Evolutionary conservation across 352 stramenopile species (phyloP).

Genomic region (Pythium chondricola): DNA sequence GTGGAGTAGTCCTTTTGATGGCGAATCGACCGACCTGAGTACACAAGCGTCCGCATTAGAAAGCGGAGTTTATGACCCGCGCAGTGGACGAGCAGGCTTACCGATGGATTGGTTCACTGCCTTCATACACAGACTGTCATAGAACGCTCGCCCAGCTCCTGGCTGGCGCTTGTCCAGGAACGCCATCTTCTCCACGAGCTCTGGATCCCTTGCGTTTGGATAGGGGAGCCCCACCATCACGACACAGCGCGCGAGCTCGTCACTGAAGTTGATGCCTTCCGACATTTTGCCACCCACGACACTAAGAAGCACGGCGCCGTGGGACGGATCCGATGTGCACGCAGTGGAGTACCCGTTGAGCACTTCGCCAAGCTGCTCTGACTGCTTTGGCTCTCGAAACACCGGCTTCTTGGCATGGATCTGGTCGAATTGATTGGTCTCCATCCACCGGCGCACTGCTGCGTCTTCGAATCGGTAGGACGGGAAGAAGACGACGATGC

Average conservation of each 20-base stretch:
- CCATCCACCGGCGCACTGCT: constrained; percentile 84
- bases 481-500: constrained; percentile 97
- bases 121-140: constrained; percentile 98
- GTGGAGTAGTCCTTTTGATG: constrained; percentile 96
- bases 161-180: constrained; percentile 75
- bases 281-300: constrained; percentile 99
- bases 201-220: constrained; percentile 93
- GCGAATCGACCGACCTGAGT: constrained; percentile 90
- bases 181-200: constrained; percentile 97
- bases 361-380: constrained; percentile 89
- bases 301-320: constrained; percentile 90
- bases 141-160: constrained; percentile 87
- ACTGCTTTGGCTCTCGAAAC: constrained; percentile 92
- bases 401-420: constrained; percentile 88
- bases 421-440: constrained; percentile 68
- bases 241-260: constrained; percentile 95
- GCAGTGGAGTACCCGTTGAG: constrained; percentile 81
- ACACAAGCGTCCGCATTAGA: not conserved
- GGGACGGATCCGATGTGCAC: constrained; percentile 22
- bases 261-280: constrained; percentile 99
- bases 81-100: constrained; percentile 10
- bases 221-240: constrained; percentile 98
- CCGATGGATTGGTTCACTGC: constrained; percentile 99
- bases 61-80: not conserved
- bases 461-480: constrained; percentile 95